Base-by-base conservation (phyloP, 2,329 filamentous ascomycete species). In the Pezizomycotina sp. region DNA sequence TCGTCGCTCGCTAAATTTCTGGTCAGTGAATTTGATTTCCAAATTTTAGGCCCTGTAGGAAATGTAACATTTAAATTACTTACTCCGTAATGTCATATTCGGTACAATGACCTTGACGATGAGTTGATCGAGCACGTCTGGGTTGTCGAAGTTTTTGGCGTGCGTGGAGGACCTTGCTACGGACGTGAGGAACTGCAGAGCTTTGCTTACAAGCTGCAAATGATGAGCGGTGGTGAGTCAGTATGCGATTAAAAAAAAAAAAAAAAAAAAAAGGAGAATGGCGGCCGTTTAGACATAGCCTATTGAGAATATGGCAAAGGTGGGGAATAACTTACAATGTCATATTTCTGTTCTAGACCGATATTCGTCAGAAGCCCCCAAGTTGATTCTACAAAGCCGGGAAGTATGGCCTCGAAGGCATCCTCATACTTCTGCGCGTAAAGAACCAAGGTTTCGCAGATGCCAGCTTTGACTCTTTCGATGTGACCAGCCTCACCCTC, bases 351-450 rank as follows among this genome's bases (percentile, higher is more conserved):
- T 58, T 92, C 77, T 4, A 77, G 64, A 0, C 86, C 83, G 32
- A 84, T 77, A 2, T 74, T 77, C 10, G 89, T 93, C 48, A 98
- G 66, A 46, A 98, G 68, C 47, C 73, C 79, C 89, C 89, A 98
- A 1, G 81, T 84, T 48, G 76, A 89, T 42, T 75, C 74, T 47
- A 93, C 81, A 59, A 98, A 95, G 22, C 77, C 76, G 42, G 73
- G 68, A 27, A 89, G 73, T 50, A 84, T 74, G 27, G 69, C 62
- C 35, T 77, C 77, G 57, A 98, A 93, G 34, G 81, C 89, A 50
- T 98, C 89, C 54, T 93, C 81, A 56, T 83, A 98, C 60, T 95
- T 98, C 55, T 82, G 75, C 12, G 84, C 79, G 58, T 89, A 95
- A 2, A 98, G 68, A 48, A 86, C 79, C 50, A 98, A 62, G 2